phyloP scores from a whole-genome alignment of 805 yeast genomes.

The Wickerhamomyces subpelliculosus region DNA sequence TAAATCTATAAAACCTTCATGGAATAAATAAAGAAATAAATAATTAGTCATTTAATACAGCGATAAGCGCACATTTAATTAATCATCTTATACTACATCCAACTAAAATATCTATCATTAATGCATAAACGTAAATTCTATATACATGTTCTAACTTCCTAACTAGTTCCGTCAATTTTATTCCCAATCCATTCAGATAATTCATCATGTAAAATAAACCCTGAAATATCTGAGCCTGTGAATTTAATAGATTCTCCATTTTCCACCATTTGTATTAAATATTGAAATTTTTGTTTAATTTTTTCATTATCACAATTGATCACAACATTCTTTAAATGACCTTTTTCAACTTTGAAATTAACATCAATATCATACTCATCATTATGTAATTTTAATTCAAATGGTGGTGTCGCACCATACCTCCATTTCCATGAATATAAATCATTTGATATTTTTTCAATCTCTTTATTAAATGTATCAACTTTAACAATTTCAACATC shows the following conservation, averaged over 20 bases:
- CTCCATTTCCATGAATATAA: conserved; percentile 66
- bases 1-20: conserved; percentile 50
- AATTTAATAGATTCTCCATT: conserved; percentile 27
- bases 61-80: too few relatives aligned
- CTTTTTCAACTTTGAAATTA: conserved; percentile 45
- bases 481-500: conserved; percentile 15
- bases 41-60: too few relatives aligned
- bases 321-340: conserved; percentile 25
- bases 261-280: conserved; percentile 23
- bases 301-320: conserved; percentile 12
- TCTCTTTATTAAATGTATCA: conserved; percentile 27
- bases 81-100: too few relatives aligned
- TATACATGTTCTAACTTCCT: background rate
- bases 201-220: conserved; percentile 35
- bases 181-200: conserved; percentile 40
- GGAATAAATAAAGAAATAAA: conserved; percentile 17
- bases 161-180: conserved; percentile 35
- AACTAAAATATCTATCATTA: conserved; percentile 1
- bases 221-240: conserved; percentile 37
- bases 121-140: background rate
- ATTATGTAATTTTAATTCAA: conserved; percentile 42
- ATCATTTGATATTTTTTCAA: conserved; percentile 31
- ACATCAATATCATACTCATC: conserved; percentile 22
- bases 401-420: conserved; percentile 71
- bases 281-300: conserved; percentile 27